These are phyloP conservation scores for Candida schatavii DNA, from an alignment of 805 yeast genomes.

Conservation along the genomic window DNA sequence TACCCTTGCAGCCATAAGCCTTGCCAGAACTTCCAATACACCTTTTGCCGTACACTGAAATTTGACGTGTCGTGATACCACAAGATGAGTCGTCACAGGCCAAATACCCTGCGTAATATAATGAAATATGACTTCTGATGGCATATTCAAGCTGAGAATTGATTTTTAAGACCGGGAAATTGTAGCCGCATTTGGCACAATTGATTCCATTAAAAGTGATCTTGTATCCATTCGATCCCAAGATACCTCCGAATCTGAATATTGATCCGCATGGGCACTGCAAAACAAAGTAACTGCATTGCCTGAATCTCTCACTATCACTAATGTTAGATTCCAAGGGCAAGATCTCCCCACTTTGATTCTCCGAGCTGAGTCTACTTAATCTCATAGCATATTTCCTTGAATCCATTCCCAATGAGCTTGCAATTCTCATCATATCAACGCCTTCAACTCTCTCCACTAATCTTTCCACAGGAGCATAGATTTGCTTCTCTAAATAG, in stretches of 20 bases:
- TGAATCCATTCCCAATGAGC: conserved; percentile 74
- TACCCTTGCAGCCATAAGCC: conserved; percentile 71
- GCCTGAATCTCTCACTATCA: conserved; percentile 79
- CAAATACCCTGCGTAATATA: conserved; percentile 85
- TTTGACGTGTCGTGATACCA: conserved; percentile 74
- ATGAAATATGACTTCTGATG: conserved; percentile 65
- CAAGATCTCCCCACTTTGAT: conserved; percentile 43
- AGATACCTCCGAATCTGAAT: conserved; percentile 75
- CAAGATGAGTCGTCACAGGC: conserved; percentile 84
- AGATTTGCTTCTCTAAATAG: conserved; percentile 84
- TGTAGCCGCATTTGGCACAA: conserved; percentile 60
- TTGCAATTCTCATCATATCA: conserved; percentile 76
- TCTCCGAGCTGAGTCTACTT: conserved; percentile 29
- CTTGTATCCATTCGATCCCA: conserved; percentile 56
- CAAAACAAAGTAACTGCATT: conserved; percentile 53
- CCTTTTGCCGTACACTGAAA: conserved; percentile 84
- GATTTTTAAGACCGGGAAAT: conserved; percentile 52
- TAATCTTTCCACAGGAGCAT: conserved; percentile 87
- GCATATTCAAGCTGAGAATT: conserved; percentile 73
- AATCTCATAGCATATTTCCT: conserved; percentile 51
- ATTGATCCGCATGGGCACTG: conserved; percentile 59
- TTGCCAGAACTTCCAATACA: conserved; percentile 68
- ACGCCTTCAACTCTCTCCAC: conserved; percentile 83
- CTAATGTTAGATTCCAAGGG: conserved; percentile 81
- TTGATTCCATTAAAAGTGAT: conserved; percentile 67